Evolutionary conservation across 805 yeast genomes (phyloP).

Genomic region (Yarrowia deformans): DNA sequence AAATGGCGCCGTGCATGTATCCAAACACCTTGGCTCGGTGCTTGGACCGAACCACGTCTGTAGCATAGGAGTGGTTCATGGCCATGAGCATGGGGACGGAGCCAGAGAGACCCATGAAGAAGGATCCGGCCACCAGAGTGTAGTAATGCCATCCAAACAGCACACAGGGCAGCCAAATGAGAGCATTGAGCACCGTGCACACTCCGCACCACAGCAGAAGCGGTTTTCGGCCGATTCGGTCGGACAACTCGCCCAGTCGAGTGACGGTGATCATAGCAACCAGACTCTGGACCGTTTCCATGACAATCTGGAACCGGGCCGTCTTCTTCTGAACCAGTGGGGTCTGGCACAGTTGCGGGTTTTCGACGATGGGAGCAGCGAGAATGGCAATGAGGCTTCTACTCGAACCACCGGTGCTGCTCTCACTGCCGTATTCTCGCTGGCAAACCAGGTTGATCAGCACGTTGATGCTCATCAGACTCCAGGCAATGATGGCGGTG

Average conservation of each 20-base stretch:
- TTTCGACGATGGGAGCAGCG: conserved; percentile 16
- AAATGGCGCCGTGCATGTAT: conserved; percentile 33
- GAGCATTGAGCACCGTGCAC: conserved; percentile 41
- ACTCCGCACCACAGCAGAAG: conserved; percentile 49
- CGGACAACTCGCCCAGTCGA: conserved; percentile 67
- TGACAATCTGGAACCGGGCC: conserved; percentile 26
- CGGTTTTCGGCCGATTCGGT: conserved; percentile 66
- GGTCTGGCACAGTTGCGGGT: conserved; percentile 18
- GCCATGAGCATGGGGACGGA: conserved; percentile 58
- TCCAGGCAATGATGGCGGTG: conserved; percentile 33
- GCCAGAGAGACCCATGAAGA: conserved; percentile 61
- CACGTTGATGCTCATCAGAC: conserved; percentile 19
- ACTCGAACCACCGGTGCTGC: not conserved
- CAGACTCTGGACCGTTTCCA: conserved; percentile 38
- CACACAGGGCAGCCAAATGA: conserved; percentile 41
- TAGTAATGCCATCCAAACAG: conserved; percentile 51
- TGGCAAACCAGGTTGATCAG: conserved; percentile 26
- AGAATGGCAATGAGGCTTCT: not conserved
- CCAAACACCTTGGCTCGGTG: conserved; percentile 53
- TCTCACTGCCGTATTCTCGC: conserved; percentile 20
- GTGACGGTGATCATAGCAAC: conserved; percentile 42
- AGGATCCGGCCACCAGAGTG: conserved; percentile 54
- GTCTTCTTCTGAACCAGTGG: conserved; percentile 32
- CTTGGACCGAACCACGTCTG: conserved; percentile 71
- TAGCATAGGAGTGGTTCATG: conserved; percentile 66